Percentiles rank a stretch among this genome's conserved stretches.
Evolutionary conservation across 2,329 filamentous ascomycete species (phyloP).

Genomic region (Venturia carpophila): DNA sequence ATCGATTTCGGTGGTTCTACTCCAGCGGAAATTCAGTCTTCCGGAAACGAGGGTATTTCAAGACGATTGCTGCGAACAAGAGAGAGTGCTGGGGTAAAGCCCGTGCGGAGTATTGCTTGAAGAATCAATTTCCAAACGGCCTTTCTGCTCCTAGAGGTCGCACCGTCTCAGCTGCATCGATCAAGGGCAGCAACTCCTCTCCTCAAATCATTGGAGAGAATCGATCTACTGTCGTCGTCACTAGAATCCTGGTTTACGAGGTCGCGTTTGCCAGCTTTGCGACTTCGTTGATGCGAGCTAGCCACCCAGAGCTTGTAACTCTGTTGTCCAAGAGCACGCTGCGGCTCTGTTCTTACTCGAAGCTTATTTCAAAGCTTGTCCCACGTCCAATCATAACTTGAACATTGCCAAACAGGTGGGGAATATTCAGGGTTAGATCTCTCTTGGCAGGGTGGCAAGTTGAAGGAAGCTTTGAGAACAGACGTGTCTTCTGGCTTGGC

Average conservation of each 20-base stretch:
- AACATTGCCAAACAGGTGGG: background rate
- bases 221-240: background rate
- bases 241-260: background rate
- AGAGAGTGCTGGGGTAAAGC: background rate
- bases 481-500: background rate
- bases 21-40: conserved; percentile 10
- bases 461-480: background rate
- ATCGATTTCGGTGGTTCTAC: background rate
- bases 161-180: background rate
- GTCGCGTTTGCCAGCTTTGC: background rate
- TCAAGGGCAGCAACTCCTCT: background rate
- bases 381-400: background rate
- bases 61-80: background rate
- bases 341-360: conserved; percentile 11
- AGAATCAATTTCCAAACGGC: conserved; percentile 8
- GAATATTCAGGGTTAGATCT: background rate
- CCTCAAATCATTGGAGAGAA: background rate
- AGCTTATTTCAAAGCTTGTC: background rate
- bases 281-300: conserved; percentile 2
- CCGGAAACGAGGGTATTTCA: conserved; percentile 2
- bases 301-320: background rate
- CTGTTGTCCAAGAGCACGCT: background rate
- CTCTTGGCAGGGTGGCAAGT: background rate
- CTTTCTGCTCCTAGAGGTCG: background rate
- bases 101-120: conserved; percentile 1